Evolutionary conservation across 2,329 filamentous ascomycete species (phyloP).

Genomic region (Pseudogymnoascus sp.): DNA sequence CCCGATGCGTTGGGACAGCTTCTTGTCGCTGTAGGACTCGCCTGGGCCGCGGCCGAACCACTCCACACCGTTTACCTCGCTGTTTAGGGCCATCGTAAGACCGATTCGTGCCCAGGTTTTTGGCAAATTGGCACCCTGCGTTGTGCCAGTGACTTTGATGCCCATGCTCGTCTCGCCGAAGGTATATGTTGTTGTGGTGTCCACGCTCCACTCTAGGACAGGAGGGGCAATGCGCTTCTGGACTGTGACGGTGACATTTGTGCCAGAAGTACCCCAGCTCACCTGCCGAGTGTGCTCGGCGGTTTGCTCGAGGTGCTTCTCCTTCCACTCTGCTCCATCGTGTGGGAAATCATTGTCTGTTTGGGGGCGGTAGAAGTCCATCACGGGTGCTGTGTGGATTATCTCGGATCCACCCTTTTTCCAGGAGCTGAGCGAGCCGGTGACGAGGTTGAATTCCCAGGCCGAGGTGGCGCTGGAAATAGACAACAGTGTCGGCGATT

Average conservation of each 20-base stretch:
- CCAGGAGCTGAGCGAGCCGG: conserved; percentile 40
- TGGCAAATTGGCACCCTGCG: conserved; percentile 44
- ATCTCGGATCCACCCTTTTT: conserved; percentile 35
- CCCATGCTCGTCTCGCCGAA: conserved; percentile 45
- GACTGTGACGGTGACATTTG: conserved; percentile 38
- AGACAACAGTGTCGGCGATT: conserved; percentile 23
- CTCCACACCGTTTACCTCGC: conserved; percentile 35
- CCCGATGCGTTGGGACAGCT: conserved; percentile 52
- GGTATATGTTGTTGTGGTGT: conserved; percentile 47
- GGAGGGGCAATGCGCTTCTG: conserved; percentile 54
- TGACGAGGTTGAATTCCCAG: conserved; percentile 41
- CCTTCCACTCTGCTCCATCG: conserved; percentile 51
- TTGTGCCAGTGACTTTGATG: conserved; percentile 45
- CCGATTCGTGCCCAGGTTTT: conserved; percentile 58
- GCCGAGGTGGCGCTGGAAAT: conserved; percentile 24
- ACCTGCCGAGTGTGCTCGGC: conserved; percentile 37
- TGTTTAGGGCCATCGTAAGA: conserved; percentile 43
- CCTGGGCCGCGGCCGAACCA: conserved; percentile 66
- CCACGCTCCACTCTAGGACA: conserved; percentile 54
- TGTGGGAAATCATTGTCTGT: conserved; percentile 24
- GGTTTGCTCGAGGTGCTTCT: conserved; percentile 41
- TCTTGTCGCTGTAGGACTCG: conserved; percentile 62
- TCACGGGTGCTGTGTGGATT: conserved; percentile 39
- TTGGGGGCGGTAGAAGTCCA: conserved; percentile 33
- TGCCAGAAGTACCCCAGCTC: conserved; percentile 17